Evolutionary conservation across 2,329 filamentous ascomycete species (phyloP).

Genomic region (Scortechinia acanthostroma): DNA sequence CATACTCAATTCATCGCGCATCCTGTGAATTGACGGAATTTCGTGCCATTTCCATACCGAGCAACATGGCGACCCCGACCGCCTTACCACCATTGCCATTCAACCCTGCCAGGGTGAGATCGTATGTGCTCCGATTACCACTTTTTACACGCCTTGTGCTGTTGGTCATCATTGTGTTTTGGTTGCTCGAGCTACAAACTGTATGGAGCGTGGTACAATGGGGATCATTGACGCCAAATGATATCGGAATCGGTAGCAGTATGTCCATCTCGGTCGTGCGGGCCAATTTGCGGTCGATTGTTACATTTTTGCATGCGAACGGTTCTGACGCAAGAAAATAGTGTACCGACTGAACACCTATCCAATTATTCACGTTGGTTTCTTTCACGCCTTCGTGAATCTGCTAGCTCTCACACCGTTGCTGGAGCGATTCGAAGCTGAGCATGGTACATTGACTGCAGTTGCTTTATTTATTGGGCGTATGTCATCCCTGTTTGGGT

Average conservation of each 20-base stretch:
- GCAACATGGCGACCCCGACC: conserved; percentile 7
- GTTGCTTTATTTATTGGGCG: conserved; percentile 82
- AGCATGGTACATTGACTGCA: conserved; percentile 85
- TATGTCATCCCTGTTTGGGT: conserved; percentile 36
- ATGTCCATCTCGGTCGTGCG: conserved; percentile 32
- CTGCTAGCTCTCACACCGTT: conserved; percentile 76
- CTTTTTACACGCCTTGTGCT: conserved; percentile 74
- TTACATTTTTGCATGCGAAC: no score
- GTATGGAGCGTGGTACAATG: conserved; percentile 69
- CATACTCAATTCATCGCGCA: no score
- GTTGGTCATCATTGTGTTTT: conserved; percentile 59
- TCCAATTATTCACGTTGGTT: conserved; percentile 74
- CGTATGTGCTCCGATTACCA: conserved; percentile 78
- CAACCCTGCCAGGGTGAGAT: conserved; percentile 68
- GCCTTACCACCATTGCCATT: conserved; percentile 39
- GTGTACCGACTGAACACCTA: conserved; percentile 92
- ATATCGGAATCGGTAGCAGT: conserved; percentile 69
- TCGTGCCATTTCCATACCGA: no score
- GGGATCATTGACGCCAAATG: conserved; percentile 72
- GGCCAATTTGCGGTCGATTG: no score
- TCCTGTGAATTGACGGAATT: no score
- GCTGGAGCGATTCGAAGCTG: conserved; percentile 85
- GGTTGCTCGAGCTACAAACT: conserved; percentile 61
- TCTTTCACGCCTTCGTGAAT: conserved; percentile 78
- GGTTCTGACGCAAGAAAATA: conserved; percentile 25